phyloP scores from a whole-genome alignment of 495 filamentous ascomycete genomes.

The Entonaema liquescens region DNA sequence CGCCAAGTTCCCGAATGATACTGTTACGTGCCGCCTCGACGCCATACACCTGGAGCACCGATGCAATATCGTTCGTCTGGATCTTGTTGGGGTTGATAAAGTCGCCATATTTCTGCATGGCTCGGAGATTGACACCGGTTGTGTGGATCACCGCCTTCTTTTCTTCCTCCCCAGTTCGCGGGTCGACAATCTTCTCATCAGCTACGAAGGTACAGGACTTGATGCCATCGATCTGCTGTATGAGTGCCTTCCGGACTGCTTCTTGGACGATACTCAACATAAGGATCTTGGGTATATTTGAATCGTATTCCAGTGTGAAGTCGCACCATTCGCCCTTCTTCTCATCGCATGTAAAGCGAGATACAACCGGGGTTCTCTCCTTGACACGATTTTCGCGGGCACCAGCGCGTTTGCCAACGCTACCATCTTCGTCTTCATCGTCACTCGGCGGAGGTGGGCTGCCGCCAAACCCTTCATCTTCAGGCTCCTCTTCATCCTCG shows the following conservation, averaged over 20 bases:
- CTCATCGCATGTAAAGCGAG: constrained; percentile 82
- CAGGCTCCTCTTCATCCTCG: constrained; percentile 61
- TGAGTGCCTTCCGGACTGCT: constrained; percentile 75
- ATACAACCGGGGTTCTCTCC: constrained; percentile 69
- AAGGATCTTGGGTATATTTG: constrained; percentile 85
- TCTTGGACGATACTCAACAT: constrained; percentile 89
- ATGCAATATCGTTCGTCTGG: constrained; percentile 90
- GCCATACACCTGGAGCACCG: constrained; percentile 85
- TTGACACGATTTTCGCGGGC: constrained; percentile 73
- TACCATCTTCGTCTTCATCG: constrained; percentile 54
- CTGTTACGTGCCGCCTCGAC: constrained; percentile 89
- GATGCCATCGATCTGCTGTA: constrained; percentile 85
- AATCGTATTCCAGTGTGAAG: constrained; percentile 84
- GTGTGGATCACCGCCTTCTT: constrained; percentile 72
- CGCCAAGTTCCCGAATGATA: constrained; percentile 86
- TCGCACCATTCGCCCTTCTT: constrained; percentile 75
- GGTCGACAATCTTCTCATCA: constrained; percentile 66
- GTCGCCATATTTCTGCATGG: constrained; percentile 87
- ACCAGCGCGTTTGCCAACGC: constrained; percentile 49
- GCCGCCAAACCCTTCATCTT: constrained; percentile 66
- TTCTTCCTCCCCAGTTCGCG: constrained; percentile 54
- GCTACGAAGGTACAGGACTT: constrained; percentile 74
- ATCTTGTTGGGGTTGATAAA: constrained; percentile 87
- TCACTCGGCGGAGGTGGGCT: constrained; percentile 59
- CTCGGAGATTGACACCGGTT: constrained; percentile 84